phyloP scores from a whole-genome alignment of 352 stramenopile species.

The Phytophthora brassicae region DNA sequence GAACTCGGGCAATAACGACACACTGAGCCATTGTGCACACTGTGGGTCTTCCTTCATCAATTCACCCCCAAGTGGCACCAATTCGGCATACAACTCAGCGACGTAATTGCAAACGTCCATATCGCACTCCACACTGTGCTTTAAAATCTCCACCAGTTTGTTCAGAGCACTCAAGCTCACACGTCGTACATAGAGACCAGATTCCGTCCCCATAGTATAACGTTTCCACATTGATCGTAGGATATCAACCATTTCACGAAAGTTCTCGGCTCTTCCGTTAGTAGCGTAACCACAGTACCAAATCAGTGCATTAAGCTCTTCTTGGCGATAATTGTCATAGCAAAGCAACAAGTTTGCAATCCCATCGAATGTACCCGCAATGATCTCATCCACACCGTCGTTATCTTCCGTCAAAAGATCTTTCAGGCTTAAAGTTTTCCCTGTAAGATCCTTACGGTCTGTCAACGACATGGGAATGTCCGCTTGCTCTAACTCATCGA shows the following conservation, averaged over 20 bases:
- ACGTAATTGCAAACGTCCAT: constrained; percentile 66
- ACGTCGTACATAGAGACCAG: constrained; percentile 57
- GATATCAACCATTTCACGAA: constrained; percentile 52
- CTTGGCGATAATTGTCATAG: constrained; percentile 55
- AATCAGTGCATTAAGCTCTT: constrained; percentile 67
- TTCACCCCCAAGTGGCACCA: constrained; percentile 68
- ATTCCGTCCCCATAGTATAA: constrained; percentile 23
- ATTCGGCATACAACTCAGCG: constrained; percentile 53
- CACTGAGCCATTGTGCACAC: constrained; percentile 71
- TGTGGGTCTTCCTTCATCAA: constrained; percentile 53
- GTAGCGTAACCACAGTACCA: constrained; percentile 57
- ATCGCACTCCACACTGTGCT: constrained; percentile 71
- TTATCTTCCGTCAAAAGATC: constrained; percentile 59
- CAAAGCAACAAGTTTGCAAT: constrained; percentile 62
- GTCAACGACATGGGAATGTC: constrained; percentile 58
- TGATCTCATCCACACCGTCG: constrained; percentile 54
- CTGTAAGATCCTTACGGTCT: constrained; percentile 30
- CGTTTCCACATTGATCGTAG: constrained; percentile 41
- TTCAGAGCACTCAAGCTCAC: constrained; percentile 79
- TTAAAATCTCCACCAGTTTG: constrained; percentile 73
- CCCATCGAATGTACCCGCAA: constrained; percentile 63
- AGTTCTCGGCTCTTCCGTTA: constrained; percentile 28
- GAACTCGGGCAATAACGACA: constrained; percentile 70
- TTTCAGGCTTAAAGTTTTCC: constrained; percentile 38
- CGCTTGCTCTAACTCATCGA: constrained; percentile 41